A percentile compares a stretch with the other conserved stretches of the same genome.
Conservation (phyloP, 2,329 filamentous ascomycete genomes). For the Aspergillus arachidicola region DNA sequence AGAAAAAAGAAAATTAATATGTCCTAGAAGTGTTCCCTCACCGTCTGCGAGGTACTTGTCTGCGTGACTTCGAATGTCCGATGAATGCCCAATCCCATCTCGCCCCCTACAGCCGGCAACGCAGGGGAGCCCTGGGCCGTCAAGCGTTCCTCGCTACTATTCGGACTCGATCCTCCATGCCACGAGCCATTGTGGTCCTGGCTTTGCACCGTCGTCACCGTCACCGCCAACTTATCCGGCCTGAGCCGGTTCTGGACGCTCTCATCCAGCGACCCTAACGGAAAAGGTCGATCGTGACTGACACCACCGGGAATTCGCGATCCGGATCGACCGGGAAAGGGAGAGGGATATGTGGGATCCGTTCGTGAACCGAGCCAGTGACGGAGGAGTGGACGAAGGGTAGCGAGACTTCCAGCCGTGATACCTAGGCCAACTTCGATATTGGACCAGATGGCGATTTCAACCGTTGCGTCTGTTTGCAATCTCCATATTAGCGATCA, state of each 20-base stretch:
- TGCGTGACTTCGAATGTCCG: conserved; percentile 34
- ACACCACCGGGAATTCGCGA: conserved; percentile 21
- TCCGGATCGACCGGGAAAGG: conserved; percentile 21
- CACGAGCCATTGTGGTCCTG: conserved; percentile 24
- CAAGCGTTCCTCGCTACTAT: conserved; percentile 32
- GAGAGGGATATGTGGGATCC: conserved; percentile 23
- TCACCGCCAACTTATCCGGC: conserved; percentile 33
- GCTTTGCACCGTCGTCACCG: conserved; percentile 33
- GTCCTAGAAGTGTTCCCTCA: conserved; percentile 5
- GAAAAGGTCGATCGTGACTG: conserved; percentile 22
- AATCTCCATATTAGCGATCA: background rate
- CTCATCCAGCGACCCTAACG: conserved; percentile 31
- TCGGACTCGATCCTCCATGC: conserved; percentile 22
- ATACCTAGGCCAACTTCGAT: conserved; percentile 42
- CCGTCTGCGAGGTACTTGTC: conserved; percentile 12
- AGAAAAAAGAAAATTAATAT: background rate
- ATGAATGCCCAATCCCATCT: conserved; percentile 31
- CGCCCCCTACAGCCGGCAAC: conserved; percentile 6
- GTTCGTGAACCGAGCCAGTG: conserved; percentile 26
- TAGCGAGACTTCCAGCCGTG: conserved; percentile 51
- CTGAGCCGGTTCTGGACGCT: conserved; percentile 22
- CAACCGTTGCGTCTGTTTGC: conserved; percentile 44
- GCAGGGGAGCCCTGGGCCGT: conserved; percentile 21
- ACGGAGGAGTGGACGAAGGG: conserved; percentile 51
- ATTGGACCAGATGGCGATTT: conserved; percentile 45